Base-by-base conservation (phyloP, 2,329 filamentous ascomycete species). In the Apiospora aurea region DNA sequence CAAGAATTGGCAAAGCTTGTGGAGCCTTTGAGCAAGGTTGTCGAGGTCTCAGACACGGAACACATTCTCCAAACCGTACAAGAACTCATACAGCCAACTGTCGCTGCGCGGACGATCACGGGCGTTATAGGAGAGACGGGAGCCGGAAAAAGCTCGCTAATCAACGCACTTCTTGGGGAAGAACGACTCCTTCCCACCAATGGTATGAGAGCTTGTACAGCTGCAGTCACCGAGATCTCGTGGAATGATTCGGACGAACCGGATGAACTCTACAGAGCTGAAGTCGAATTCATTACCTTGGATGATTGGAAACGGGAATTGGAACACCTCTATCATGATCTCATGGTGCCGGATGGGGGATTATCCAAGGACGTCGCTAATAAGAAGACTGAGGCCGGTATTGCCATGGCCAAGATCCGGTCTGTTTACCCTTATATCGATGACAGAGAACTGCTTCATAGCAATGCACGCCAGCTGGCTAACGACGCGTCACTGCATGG, bases 141-240 rank as follows among this genome's bases (percentile, higher is more conserved):
- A 1, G 69, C 74, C 0, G 76, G 77, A 4, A 77, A 78, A 43
- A 78, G 77, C 69, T 76, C 75, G 2, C 34, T 77, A 13, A 75
- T 77, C 53, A 78, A 78, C 67, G 73, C 74, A 1, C 61, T 78
- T 14, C 34, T 75, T 13, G 72, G 70, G 8, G 77, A 79, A 57
- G 83, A 84, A 73, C 83, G 7, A 71, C 24, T 68, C 2, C 26
- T 83, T 0, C 82, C 80, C 0, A 83, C 82, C 0, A 81, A 77
- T 64, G 88, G 88, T 66, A 34, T 78, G n/a, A 75, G 77, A 11
- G 78, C 77, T 18, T 79, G 77, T 46, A 79, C 78, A 68, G 76
- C 78, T 0, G 77, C 74, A 21, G 75, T 76, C 2, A 79, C 75
- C 4, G 76, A 79, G 67, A 74, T 79, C 4, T 76, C 77, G 0